Evolutionary conservation across 495 filamentous ascomycete genomes (phyloP).

Genomic region (Alectoria sarmentosa): DNA sequence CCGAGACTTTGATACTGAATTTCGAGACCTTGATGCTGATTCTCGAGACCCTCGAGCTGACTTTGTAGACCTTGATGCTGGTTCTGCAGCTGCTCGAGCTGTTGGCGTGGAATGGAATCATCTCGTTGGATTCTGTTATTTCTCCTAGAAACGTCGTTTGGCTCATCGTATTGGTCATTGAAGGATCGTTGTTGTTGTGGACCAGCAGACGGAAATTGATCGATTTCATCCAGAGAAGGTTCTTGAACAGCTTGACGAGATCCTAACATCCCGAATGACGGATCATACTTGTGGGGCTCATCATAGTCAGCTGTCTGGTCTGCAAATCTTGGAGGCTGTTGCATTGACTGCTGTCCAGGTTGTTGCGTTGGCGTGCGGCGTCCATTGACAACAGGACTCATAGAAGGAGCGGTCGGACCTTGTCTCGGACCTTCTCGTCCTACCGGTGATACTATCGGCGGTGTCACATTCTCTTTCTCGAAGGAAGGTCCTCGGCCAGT

Average conservation of each 20-base stretch:
- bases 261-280: constrained; percentile 21
- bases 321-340: constrained; percentile 15
- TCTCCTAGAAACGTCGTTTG: constrained; percentile 2
- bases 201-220: constrained; percentile 16
- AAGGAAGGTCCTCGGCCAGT: constrained; percentile 39
- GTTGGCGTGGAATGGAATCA: constrained; percentile 16
- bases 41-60: no score
- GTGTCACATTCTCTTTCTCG: constrained; percentile 48
- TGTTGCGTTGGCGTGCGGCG: constrained; percentile 57
- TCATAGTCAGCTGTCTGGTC: constrained; percentile 17
- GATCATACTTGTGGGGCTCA: constrained; percentile 21
- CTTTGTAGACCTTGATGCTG: constrained; percentile 24
- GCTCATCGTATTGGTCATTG: constrained; percentile 16
- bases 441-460: constrained; percentile 32
- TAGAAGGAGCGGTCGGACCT: constrained; percentile 27
- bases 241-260: constrained; percentile 28
- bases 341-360: constrained; percentile 31
- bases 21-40: constrained; percentile 4
- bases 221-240: constrained; percentile 17
- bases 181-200: constrained; percentile 23
- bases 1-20: constrained; percentile 8
- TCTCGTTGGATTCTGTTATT: constrained; percentile 13
- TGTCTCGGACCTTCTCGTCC: constrained; percentile 34
- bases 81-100: constrained; percentile 22
- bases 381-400: constrained; percentile 45